Conservation (phyloP, 768 basidiomycete species). For the Mycena albidolilacea region DNA sequence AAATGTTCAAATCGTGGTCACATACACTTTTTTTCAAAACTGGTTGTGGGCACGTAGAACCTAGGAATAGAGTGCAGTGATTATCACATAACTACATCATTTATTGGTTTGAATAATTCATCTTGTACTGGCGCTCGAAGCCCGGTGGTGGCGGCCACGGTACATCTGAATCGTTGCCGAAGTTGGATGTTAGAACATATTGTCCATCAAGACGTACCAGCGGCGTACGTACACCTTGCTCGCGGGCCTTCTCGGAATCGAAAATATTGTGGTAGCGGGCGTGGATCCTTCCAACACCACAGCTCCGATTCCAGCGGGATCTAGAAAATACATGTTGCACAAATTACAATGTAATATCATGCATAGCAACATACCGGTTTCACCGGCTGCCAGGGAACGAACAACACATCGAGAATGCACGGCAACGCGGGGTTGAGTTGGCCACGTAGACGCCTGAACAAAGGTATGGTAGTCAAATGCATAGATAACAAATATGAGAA, state of each 20-base stretch:
- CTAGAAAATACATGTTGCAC: too few species aligned
- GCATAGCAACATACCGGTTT: too few species aligned
- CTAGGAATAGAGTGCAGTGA: conserved; percentile 1
- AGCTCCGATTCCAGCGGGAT: neutral
- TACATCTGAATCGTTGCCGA: neutral
- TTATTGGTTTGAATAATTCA: neutral
- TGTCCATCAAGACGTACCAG: neutral
- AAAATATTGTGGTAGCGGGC: neutral
- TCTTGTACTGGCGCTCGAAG: conserved; percentile 1
- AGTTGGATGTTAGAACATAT: neutral
- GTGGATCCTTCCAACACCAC: neutral
- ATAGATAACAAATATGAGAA: conserved; percentile 8
- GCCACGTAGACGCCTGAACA: neutral
- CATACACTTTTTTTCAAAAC: neutral
- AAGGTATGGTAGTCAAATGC: conserved; percentile 5
- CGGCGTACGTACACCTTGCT: neutral
- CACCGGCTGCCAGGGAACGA: neutral
- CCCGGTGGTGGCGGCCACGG: neutral
- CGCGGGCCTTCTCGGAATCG: conserved; percentile 5
- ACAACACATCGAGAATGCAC: neutral
- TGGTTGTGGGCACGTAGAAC: neutral
- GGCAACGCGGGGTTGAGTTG: conserved; percentile 4
- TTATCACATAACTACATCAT: neutral
- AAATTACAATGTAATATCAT: too few species aligned
- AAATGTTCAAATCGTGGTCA: neutral